Base-by-base conservation (phyloP, 2,329 filamentous ascomycete genomes). In the Venturia pyrina region DNA sequence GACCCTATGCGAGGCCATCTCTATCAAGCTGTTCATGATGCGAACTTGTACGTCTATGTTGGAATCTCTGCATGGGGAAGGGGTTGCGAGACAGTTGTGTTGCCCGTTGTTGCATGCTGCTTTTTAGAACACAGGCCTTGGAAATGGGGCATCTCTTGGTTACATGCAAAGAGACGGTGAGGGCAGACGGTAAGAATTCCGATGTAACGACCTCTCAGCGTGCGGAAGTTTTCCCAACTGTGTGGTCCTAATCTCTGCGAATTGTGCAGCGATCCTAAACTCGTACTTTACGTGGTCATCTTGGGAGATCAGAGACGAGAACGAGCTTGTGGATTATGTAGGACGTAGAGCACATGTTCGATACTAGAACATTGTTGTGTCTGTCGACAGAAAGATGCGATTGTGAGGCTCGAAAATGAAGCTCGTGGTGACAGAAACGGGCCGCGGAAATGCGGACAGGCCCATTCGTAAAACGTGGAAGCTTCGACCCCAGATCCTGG, bases 121-220 rank as follows among this genome's bases (percentile, higher is more conserved):
- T 3, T 8, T 24, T 48, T 21, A 40, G 46, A 48, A 24, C 46
- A 50, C 24, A 13, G n/a, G n/a, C n/a, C n/a, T 56, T 56, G 7
- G 50, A 6, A 34, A 10, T 21, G 17, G 53, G 32, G 53, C 32
- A 13, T 24, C 19, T 37, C 50, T 15, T 59, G 32, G 53, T 59
- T 40, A 37, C 32, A n/a, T 19, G 53, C 48, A 37, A 59, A 59
- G 53, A 59, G 53, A 59, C 53, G 53, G 53, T 59, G 53, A 59
- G 53, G 37, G 53, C 13, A 37, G 53, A 59, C 53, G 28, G 53
- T 7, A 21, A 37, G 53, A 37, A 4, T 57, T 37, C 53, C 53
- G 53, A 37, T 10, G 53, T 6, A 32, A 34, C 50, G 28, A 57
- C 28, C 28, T 57, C 50, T 59, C 32, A 59, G 19, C 17, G 53